Percentiles rank a stretch among this genome's conserved stretches.
These are phyloP conservation scores for Cochlearia excelsa DNA, from an alignment of 345 rosid genomes.

Conservation along the genomic window DNA sequence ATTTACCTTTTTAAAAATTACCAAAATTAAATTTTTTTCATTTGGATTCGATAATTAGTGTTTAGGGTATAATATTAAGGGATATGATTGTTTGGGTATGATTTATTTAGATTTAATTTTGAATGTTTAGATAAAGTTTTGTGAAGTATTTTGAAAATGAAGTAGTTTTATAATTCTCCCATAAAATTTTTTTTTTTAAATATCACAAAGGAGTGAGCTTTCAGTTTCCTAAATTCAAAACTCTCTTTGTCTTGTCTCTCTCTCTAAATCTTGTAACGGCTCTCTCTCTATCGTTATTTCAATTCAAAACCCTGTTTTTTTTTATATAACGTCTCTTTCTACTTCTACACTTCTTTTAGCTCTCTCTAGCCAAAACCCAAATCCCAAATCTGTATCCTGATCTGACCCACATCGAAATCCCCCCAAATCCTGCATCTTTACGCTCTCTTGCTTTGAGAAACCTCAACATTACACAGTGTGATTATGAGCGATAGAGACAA, in stretches of 20 bases:
- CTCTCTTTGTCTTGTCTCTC: slow-evolving; percentile 23
- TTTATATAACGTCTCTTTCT: slow-evolving; percentile 18
- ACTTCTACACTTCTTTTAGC: slow-evolving; percentile 21
- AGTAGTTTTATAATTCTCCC: too few species aligned
- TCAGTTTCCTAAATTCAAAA: slow-evolving; percentile 31
- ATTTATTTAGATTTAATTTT: too few species aligned
- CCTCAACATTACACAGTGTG: neutral
- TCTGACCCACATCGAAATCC: neutral
- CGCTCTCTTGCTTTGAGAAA: neutral
- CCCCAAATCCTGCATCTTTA: neutral
- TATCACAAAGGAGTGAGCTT: slow-evolving; percentile 30
- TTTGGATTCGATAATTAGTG: too few species aligned
- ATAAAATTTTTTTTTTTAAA: slow-evolving; percentile 23
- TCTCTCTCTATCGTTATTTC: slow-evolving; percentile 36
- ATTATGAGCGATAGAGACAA: slow-evolving; percentile 18
- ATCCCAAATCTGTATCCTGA: slow-evolving; percentile 21
- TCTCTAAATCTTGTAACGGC: slow-evolving; percentile 31
- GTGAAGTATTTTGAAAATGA: too few species aligned
- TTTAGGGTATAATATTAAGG: too few species aligned
- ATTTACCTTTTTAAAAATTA: too few species aligned
- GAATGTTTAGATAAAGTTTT: too few species aligned
- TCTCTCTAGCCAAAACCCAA: slow-evolving; percentile 18
- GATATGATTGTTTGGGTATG: too few species aligned
- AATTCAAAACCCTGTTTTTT: slow-evolving; percentile 25
- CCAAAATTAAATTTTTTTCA: too few species aligned